These are phyloP conservation scores for Melastoma malabathricum DNA, from an alignment of 345 rosid species.

Conservation along the genomic window DNA sequence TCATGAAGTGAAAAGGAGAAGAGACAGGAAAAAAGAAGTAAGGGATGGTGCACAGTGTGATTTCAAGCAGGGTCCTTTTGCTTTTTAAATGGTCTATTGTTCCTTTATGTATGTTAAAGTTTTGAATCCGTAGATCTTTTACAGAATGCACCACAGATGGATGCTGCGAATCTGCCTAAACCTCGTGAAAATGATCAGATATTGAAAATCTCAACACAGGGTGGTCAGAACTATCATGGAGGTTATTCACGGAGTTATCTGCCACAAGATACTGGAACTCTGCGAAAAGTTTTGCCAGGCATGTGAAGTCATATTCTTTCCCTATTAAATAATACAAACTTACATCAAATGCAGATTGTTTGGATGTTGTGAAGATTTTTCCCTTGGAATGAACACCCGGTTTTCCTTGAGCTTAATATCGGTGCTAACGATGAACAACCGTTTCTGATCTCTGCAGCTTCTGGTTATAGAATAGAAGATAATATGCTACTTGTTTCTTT, in stretches of 20 bases:
- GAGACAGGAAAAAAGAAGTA: slow-evolving; percentile 82
- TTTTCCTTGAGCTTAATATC: no score
- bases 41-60: neutral
- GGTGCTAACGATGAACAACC: no score
- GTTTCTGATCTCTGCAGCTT: no score
- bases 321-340: no score
- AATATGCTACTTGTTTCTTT: no score
- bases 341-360: no score
- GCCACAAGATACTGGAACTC: slow-evolving; percentile 8
- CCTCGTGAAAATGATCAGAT: slow-evolving; percentile 18
- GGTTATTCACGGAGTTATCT: slow-evolving; percentile 25
- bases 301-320: neutral
- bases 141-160: slow-evolving; percentile 31
- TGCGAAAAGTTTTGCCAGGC: neutral
- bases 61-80: no score
- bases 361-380: no score
- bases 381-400: no score
- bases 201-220: slow-evolving; percentile 3
- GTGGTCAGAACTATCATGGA: slow-evolving; percentile 33
- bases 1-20: slow-evolving; percentile 65
- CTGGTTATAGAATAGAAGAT: no score
- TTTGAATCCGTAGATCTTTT: neutral
- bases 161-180: slow-evolving; percentile 25
- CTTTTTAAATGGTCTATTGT: no score
- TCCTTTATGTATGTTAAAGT: neutral